Evolutionary conservation across 805 yeast genomes (phyloP), one percentile per base, ranked within the genome.

Genomic region (Wickerhamomyces alni): DNA sequence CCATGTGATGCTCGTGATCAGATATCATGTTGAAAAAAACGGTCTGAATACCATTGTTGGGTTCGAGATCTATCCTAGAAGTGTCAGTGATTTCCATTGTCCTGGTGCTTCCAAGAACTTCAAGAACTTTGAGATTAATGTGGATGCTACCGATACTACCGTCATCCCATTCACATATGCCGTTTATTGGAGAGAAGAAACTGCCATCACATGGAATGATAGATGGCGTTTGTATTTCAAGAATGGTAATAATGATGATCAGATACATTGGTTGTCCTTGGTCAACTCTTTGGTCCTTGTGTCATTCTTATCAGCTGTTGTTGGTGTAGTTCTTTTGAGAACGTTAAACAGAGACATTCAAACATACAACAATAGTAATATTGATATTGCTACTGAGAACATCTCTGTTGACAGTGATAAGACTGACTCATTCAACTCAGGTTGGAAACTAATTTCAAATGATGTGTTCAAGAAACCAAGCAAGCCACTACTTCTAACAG

Each of bases 151-250:
- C 8, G 69, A 65, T 11, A 51, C 58, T n/a, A 54, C 64, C 1
- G 54, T 67, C 28, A 73, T 87, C 26, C 89, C 91, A 4, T 87
- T 77, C 61, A 82, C 96, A 1, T 88, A 87, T 51, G 77, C 95
- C 1, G 87, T 88, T 3, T 82, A 82, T 54, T 87, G 95, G 94
- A 69, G 93, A 57, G 94, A 87, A 56, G 95, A 87, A 43, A 63
- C 65, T 32, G 71, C 76, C 3, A 66, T 84, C 18, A 70, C 72
- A 19, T 83, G 87, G 72, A 69, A 70, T 36, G 68, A 78, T 42
- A 68, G 96, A 49, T 86, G 94, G 93, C 77, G 76, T 33, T 61
- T 81, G 49, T 87, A 81, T 58, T 73, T 80, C 47, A 69, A 76
- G 42, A 72, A 72, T 48, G 82, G 76, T 37, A 63, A 66, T 21